Conservation (phyloP, 2,329 filamentous ascomycete genomes). For the Parafenestella ontariensis region DNA sequence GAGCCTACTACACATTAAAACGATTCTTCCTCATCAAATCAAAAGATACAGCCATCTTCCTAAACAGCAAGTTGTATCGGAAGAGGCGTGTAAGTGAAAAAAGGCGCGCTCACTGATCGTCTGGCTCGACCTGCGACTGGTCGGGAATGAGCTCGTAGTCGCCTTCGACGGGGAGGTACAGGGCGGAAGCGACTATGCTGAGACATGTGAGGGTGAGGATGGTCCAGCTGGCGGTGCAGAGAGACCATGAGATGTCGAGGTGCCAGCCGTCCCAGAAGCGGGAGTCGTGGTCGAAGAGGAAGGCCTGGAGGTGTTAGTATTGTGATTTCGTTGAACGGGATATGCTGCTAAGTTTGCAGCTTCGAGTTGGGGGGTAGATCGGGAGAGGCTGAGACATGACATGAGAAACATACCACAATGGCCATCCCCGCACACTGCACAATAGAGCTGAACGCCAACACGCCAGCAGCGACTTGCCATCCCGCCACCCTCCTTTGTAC, state of each 20-base stretch:
- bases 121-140: slow-evolving; percentile 34
- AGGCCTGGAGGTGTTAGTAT: slow-evolving; percentile 64
- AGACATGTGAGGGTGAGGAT: slow-evolving; percentile 60
- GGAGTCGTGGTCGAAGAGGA: slow-evolving; percentile 81
- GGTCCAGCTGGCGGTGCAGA: slow-evolving; percentile 68
- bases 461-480: slow-evolving; percentile 75
- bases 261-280: slow-evolving; percentile 85
- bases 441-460: slow-evolving; percentile 71
- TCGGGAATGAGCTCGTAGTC: slow-evolving; percentile 80
- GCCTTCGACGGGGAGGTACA: slow-evolving; percentile 77
- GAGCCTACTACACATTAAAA: slow-evolving; percentile 39
- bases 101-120: slow-evolving; percentile 40
- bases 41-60: background rate
- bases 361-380: background rate
- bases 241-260: slow-evolving; percentile 79
- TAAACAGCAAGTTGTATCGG: background rate
- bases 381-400: background rate
- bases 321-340: background rate
- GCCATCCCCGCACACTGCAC: slow-evolving; percentile 79
- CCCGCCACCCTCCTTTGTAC: slow-evolving; percentile 80
- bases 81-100: background rate
- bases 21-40: slow-evolving; percentile 5
- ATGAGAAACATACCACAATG: slow-evolving; percentile 71
- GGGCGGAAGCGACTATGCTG: slow-evolving; percentile 71
- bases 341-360: background rate